Conservation (phyloP, 352 stramenopile species). For the Pythium vanterpoolii region DNA sequence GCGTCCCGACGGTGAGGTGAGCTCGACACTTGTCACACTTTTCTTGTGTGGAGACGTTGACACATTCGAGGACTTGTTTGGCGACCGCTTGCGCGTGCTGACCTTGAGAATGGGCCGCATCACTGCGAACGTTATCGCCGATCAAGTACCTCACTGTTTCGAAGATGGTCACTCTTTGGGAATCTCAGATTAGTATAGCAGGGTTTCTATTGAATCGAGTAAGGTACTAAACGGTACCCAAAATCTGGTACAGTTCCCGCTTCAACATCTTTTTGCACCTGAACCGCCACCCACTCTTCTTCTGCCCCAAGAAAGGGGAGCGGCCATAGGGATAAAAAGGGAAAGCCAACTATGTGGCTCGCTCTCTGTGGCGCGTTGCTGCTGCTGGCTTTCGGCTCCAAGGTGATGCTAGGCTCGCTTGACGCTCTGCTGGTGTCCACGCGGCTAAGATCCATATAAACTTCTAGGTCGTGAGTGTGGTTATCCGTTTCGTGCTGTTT, state of each 20-base stretch:
- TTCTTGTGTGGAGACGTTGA: conserved; percentile 21
- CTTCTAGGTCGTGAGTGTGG: conserved; percentile 4
- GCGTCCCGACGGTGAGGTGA: conserved; percentile 31
- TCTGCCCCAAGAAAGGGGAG: background rate
- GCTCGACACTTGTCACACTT: conserved; percentile 11
- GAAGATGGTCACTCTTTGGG: background rate
- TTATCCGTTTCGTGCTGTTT: conserved; percentile 14
- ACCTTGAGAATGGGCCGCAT: conserved; percentile 70
- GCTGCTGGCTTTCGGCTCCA: conserved; percentile 21
- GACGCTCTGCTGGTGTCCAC: background rate
- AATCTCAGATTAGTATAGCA: background rate
- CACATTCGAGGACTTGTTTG: conserved; percentile 15
- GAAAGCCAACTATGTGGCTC: conserved; percentile 21
- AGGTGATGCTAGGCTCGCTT: conserved; percentile 1
- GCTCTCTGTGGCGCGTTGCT: background rate
- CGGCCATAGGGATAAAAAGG: background rate
- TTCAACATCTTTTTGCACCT: conserved; percentile 4
- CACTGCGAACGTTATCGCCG: no score
- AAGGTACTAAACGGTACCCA: conserved; percentile 7
- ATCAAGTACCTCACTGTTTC: background rate
- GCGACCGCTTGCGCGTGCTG: conserved; percentile 17
- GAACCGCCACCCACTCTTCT: background rate
- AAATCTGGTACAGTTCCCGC: conserved; percentile 9
- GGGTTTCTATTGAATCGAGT: background rate
- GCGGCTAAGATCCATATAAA: background rate